Evolutionary conservation across 2,329 filamentous ascomycete species (phyloP).

Genomic region (Pyrenophora teres): DNA sequence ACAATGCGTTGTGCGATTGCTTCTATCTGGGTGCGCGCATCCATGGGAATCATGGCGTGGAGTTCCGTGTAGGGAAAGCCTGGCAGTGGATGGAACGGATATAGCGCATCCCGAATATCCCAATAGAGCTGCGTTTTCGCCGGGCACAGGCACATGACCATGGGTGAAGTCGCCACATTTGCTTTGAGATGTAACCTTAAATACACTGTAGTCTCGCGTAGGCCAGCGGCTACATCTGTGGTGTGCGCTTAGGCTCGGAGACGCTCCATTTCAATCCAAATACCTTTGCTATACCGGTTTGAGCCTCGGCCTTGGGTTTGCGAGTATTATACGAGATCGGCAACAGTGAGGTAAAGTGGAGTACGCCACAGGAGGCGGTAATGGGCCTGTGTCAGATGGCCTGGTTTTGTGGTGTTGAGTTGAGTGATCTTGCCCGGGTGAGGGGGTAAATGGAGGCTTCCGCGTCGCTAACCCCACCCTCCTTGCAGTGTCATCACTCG

Average conservation of each 20-base stretch:
- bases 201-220: background rate
- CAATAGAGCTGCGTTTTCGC: background rate
- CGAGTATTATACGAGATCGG: background rate
- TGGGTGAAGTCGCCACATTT: background rate
- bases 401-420: too few relatives aligned
- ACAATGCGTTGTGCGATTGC: slow-evolving; percentile 20
- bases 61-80: slow-evolving; percentile 10
- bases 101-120: slow-evolving; percentile 1
- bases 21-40: slow-evolving; percentile 15
- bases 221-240: background rate
- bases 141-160: background rate
- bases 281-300: too few relatives aligned
- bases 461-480: too few relatives aligned
- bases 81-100: background rate
- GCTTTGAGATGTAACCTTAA: background rate
- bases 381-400: background rate
- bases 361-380: background rate
- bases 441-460: too few relatives aligned
- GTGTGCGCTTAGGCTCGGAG: too few relatives aligned
- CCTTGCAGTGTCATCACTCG: too few relatives aligned
- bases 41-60: slow-evolving; percentile 13
- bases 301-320: too few relatives aligned
- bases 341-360: background rate
- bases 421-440: too few relatives aligned
- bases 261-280: too few relatives aligned